Evolutionary conservation across 192 early-diverging fungal species (phyloP), one percentile per base, ranked within the genome.

Genomic region (Rhizoclosmatium globosum): DNA sequence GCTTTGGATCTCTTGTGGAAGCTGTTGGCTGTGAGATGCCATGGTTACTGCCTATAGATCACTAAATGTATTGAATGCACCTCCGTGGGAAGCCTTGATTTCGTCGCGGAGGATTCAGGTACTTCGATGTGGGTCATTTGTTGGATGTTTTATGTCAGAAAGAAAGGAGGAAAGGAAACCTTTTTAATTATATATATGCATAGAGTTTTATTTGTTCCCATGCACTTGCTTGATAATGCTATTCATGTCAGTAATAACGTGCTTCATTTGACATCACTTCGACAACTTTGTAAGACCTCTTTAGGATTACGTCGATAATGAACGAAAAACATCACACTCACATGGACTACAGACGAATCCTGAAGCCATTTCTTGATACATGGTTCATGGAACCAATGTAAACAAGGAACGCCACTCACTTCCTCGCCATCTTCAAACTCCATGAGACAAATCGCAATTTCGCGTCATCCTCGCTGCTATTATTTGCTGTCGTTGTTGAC

Each of bases 391-490:
- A 74, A 74, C 72, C 72, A 74, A 47, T 74, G 72, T 19, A 64
- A 23, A 64, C 72, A 74, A 6, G 72, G 72, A 3, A 74, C n/a
- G 23, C 72, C 72, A 45, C 43, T 46, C 7, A 74, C n/a, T 39
- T 43, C 23, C n/a, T 74, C 72, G 13, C 61, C 61, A 9, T 43
- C 72, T 9, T 74, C 72, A 74, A 64, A 74, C 43, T 74, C 72
- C 9, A 39, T 74, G 39, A 74, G 44, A 64, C 72, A 74, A 19
- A 74, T 74, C 6, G 72, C 38, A 43, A 74, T 59, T 47, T 39
- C 11, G 59, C 42, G 42, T 74, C 72, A 17, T 64, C 58, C 2
- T 62, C 58, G 53, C 19, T 45, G n/a, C 7, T 6, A 23, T 56
- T n/a, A 6, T 41, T 2, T 11, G 69, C 13, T 13, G 15, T 23